Evolutionary conservation across 2,329 filamentous ascomycete genomes (phyloP).

Genomic region (Colletotrichum graminicola): DNA sequence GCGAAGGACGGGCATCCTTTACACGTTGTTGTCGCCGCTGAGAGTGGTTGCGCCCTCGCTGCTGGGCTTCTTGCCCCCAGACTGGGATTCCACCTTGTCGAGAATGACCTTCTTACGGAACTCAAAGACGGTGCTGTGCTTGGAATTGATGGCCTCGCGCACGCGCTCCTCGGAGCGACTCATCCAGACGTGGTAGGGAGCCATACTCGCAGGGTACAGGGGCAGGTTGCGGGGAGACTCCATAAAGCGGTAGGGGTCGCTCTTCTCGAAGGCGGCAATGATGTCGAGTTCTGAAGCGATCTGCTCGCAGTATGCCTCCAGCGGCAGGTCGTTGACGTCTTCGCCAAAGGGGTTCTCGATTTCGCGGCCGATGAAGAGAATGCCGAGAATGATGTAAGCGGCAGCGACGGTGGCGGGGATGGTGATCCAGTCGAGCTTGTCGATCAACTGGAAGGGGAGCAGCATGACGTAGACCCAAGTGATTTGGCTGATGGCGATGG

Average conservation of each 20-base stretch:
- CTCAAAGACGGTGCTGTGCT: constrained; percentile 48
- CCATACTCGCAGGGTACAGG: constrained; percentile 66
- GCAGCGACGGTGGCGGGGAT: constrained; percentile 81
- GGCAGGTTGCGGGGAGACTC: constrained; percentile 61
- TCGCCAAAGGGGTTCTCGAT: constrained; percentile 88
- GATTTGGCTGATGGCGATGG: constrained; percentile 87
- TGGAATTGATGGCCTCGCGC: constrained; percentile 55
- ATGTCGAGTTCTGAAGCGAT: constrained; percentile 81
- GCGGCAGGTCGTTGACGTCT: constrained; percentile 84
- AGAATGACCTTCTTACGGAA: constrained; percentile 42
- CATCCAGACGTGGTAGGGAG: constrained; percentile 55
- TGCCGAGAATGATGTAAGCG: constrained; percentile 85
- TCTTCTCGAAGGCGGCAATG: constrained; percentile 61
- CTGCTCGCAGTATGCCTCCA: constrained; percentile 82
- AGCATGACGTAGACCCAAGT: constrained; percentile 87
- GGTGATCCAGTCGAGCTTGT: constrained; percentile 75
- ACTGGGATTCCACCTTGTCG: constrained; percentile 28
- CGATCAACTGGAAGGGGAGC: constrained; percentile 83
- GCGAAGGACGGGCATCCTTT: background rate
- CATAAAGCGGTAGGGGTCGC: constrained; percentile 50
- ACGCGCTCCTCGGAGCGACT: constrained; percentile 56
- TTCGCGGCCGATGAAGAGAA: constrained; percentile 80
- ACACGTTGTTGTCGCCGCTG: constrained; percentile 37
- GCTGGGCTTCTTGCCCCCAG: constrained; percentile 31
- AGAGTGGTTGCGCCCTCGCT: constrained; percentile 34